These are phyloP conservation scores for Chondrus crispus DNA, from an alignment of 23 red algal species.

Conservation along the genomic window DNA sequence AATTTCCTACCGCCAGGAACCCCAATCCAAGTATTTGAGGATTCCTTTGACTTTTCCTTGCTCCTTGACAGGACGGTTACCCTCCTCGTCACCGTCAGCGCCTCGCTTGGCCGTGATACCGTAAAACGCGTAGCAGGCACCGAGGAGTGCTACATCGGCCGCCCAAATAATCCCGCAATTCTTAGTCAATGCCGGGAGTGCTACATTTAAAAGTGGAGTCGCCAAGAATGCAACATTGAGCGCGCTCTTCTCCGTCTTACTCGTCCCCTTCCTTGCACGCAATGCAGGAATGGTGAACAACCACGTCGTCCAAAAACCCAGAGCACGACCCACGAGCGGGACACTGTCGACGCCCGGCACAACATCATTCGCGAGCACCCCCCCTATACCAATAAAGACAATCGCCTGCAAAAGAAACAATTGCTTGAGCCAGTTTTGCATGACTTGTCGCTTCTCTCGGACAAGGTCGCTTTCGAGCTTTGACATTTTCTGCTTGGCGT, in stretches of 20 bases:
- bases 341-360: slow-evolving; percentile 15
- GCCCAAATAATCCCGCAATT: slow-evolving; percentile 69
- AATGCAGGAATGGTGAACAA: slow-evolving; percentile 97
- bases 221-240: slow-evolving; percentile 82
- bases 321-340: slow-evolving; percentile 61
- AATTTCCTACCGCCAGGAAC: slow-evolving; percentile 44
- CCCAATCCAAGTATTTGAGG: slow-evolving; percentile 82
- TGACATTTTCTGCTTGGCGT: background rate
- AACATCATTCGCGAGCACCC: slow-evolving; percentile 49
- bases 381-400: slow-evolving; percentile 54
- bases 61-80: background rate
- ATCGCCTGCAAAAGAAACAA: slow-evolving; percentile 78
- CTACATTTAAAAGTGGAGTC: slow-evolving; percentile 73
- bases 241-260: slow-evolving; percentile 81
- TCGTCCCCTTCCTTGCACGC: slow-evolving; percentile 84
- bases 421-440: slow-evolving; percentile 76
- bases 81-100: background rate
- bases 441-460: slow-evolving; percentile 79
- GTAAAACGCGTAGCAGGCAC: slow-evolving; percentile 64
- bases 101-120: background rate
- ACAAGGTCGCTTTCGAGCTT: slow-evolving; percentile 4
- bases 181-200: slow-evolving; percentile 57
- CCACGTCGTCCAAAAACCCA: slow-evolving; percentile 98
- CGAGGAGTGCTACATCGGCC: slow-evolving; percentile 64
- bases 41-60: slow-evolving; percentile 51